Base-by-base conservation (phyloP, 169 alveolate genomes). In the Besnoitia besnoiti region DNA sequence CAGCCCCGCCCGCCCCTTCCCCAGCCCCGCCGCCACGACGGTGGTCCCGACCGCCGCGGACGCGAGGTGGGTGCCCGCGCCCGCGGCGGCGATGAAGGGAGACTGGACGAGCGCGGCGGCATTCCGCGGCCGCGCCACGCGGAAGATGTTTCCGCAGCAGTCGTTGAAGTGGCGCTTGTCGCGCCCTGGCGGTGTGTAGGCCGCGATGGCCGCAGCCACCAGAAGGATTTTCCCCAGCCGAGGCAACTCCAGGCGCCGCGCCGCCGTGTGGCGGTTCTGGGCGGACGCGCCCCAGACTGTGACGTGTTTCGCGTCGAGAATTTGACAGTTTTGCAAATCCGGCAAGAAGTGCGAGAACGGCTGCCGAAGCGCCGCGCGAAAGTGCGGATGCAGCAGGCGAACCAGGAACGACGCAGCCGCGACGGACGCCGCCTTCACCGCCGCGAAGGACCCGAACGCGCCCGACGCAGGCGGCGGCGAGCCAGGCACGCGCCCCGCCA, bases 181-280 rank as follows among this genome's bases (percentile, higher is more conserved):
- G 33, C 46, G 75, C 0, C 50, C 37, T 0, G 59, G 67, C 21
- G 89, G 90, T 35, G 93, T 90, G 59, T 80, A 90, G 37, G 93
- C 90, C 30, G 93, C 93, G 30, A 90, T 37, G 42, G 50, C 40
- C 0, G 93, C 93, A 51, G 93, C 93, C 24, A 90, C 93, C 40
- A 90, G 85, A 55, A 90, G 93, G 59, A 90, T n/a, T 21, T 67
- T 85, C 73, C 50, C 47, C 82, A 90, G 67, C 75, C 93, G 59
- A 49, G 93, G 93, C 47, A 90, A 67, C 93, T 90, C 89, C 49
- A 90, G 42, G 49, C 84, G 90, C 39, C 93, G 89, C 39, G 93
- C 93, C 12, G 90, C 93, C 19, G 80, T 77, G 46, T 76, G 88
- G 14, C 89, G 89, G 62, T 82, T 90, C 40, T 59, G 87, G 21